phyloP scores from a whole-genome alignment of 352 stramenopile species.

The Phytophthora macrochlamydospora region DNA sequence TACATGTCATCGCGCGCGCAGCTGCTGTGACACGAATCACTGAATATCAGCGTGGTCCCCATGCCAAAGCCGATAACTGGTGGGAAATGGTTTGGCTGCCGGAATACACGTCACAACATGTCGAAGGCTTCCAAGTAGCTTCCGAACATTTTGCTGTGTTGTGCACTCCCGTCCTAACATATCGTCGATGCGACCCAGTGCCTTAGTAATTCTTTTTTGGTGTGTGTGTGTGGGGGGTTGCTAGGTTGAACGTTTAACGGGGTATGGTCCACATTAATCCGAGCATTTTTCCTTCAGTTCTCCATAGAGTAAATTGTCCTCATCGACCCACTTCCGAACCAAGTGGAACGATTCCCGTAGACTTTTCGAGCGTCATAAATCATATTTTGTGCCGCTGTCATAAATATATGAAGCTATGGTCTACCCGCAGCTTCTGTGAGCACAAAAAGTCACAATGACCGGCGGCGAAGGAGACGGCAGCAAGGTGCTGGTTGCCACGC shows the following conservation, averaged over 20 bases:
- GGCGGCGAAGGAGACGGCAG: no score
- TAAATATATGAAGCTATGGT: no score
- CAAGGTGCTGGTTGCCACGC: background rate
- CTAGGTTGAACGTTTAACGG: background rate
- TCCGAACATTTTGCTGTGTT: slow-evolving; percentile 1
- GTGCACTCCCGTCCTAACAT: background rate
- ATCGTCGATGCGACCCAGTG: background rate
- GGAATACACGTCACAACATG: slow-evolving; percentile 11
- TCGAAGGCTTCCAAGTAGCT: slow-evolving; percentile 7
- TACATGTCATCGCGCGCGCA: background rate
- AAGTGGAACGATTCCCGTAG: background rate
- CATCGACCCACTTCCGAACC: background rate
- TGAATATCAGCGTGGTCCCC: background rate
- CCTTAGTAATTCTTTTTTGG: background rate
- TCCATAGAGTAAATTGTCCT: slow-evolving; percentile 1
- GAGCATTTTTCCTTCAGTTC: slow-evolving; percentile 10
- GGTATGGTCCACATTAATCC: slow-evolving; percentile 12
- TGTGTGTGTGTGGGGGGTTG: background rate
- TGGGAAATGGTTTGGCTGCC: slow-evolving; percentile 8
- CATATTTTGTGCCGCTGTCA: no score
- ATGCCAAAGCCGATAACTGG: background rate
- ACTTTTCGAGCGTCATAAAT: no score
- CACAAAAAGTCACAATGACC: no score
- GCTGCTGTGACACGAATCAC: background rate
- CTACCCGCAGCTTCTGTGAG: no score